These are phyloP conservation scores for Kluyveromyces sp. DNA, from an alignment of 1,139 yeast genomes.

Conservation along the genomic window DNA sequence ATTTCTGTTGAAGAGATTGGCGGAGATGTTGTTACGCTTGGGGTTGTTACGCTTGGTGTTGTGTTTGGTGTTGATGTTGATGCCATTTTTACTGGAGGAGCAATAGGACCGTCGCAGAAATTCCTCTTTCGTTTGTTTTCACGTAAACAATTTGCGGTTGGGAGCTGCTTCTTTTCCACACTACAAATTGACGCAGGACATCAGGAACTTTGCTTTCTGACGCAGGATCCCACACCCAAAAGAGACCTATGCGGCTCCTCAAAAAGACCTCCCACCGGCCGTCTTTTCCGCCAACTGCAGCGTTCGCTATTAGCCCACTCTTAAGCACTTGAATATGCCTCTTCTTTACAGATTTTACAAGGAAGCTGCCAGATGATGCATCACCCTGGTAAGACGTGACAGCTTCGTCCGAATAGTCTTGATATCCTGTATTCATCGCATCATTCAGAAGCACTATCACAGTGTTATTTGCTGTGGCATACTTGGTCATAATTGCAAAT, in stretches of 20 bases:
- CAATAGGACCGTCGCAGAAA: neutral
- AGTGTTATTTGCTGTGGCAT: constrained; percentile 17
- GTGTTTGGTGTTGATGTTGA: too few species aligned
- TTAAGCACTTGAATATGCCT: constrained; percentile 22
- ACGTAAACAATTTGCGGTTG: neutral
- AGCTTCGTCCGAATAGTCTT: constrained; percentile 11
- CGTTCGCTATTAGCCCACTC: constrained; percentile 27
- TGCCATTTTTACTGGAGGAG: neutral
- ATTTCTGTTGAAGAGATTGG: too few species aligned
- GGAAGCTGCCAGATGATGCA: constrained; percentile 14
- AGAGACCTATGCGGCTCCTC: constrained; percentile 22
- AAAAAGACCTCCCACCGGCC: constrained; percentile 27
- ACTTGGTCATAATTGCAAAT: constrained; percentile 24
- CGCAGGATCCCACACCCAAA: constrained; percentile 22
- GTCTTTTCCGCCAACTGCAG: constrained; percentile 27
- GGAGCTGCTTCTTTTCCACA: neutral
- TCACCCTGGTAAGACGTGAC: constrained; percentile 14
- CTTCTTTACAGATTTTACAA: constrained; percentile 16
- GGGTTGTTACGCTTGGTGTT: too few species aligned
- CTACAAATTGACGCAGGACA: constrained; percentile 1
- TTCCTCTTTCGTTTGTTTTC: neutral
- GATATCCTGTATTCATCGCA: constrained; percentile 28
- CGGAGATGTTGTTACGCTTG: too few species aligned
- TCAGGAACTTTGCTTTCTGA: neutral
- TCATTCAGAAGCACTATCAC: constrained; percentile 23